Percentiles rank a stretch among this genome's conserved stretches.
Conservation (phyloP, 345 rosid species). For the Eucalyptus lansdowneana region DNA sequence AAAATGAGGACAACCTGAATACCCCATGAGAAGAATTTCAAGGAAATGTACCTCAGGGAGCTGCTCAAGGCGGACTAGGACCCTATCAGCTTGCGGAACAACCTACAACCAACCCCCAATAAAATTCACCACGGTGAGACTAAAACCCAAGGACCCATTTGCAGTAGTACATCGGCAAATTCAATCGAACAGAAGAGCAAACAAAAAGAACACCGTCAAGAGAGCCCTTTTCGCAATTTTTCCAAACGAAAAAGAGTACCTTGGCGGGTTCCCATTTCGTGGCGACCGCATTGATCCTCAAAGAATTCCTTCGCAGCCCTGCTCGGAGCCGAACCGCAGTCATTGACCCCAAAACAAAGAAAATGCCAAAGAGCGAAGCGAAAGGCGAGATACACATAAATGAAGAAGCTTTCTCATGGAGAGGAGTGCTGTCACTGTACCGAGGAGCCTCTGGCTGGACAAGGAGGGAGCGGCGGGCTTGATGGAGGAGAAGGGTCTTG, state of each 20-base stretch:
- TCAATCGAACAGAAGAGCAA: not conserved
- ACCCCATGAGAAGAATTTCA: not conserved
- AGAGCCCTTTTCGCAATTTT: not conserved
- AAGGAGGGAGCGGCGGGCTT: conserved; percentile 6
- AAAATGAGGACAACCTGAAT: not conserved
- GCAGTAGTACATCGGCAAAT: not conserved
- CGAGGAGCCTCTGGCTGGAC: not conserved
- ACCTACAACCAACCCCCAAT: conserved; percentile 23
- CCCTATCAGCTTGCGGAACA: conserved; percentile 92
- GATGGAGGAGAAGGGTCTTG: conserved; percentile 24
- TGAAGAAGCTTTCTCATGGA: not conserved
- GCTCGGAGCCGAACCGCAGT: not conserved
- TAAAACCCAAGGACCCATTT: not conserved
- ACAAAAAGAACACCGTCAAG: not conserved
- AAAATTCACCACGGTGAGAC: not conserved
- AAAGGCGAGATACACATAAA: not conserved
- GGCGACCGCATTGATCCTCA: conserved; percentile 53
- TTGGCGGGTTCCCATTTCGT: conserved; percentile 75
- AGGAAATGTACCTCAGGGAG: conserved; percentile 46
- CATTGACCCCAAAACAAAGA: not conserved
- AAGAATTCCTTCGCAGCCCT: conserved; percentile 31
- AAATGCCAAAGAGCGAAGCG: not conserved
- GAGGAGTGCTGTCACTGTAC: not conserved
- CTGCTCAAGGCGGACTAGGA: conserved; percentile 75
- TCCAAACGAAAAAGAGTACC: conserved; percentile 12